Base-by-base conservation (phyloP, 495 filamentous ascomycete species). In the Tirmania nivea region DNA sequence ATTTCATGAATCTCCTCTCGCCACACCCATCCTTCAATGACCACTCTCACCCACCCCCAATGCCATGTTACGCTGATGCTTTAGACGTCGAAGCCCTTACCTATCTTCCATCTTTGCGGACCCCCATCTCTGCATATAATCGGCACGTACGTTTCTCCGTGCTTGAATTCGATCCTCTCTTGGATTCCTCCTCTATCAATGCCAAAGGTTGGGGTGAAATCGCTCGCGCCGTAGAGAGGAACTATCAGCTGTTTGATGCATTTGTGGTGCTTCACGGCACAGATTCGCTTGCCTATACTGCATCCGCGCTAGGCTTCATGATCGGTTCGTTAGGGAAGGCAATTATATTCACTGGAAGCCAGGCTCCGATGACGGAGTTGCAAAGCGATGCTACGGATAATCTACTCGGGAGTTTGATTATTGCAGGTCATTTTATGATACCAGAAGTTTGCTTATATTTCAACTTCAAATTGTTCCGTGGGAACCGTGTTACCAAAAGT, bases 181-280 rank as follows among this genome's bases (percentile, higher is more conserved):
- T 97, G 8, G 90, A 97, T 67, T 90, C 84, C 54, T 87, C 82
- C 62, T 90, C 84, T 49, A 94, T 97, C 62, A 84, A 88, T 58
- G 83, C 84, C 37, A 76, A 77, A 50, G 89, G 89, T 20, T 97
- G 90, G 90, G 78, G 80, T 0, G 75, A 86, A 64, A 95, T 97
- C 57, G 87, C 88, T 0, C 69, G 71, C 37, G 69, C 74, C 8
- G 70, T 80, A 59, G 63, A 73, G 57, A 69, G 76, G 48, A 97
- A 97, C 67, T 97, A 95, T 67, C 76, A 78, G 50, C 75, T 86
- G 4, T 97, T 87, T 63, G 90, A 96, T 67, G 87, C 80, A 19
- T 97, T 97, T 63, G 87, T 97, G 10, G 73, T 97, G 16, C 75
- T 96, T n/a, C 90, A 97, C 66, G 90, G 90, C 57, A 97, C 90